phyloP scores from a whole-genome alignment of 78 protist species.

The Emiliania huxleyi region DNA sequence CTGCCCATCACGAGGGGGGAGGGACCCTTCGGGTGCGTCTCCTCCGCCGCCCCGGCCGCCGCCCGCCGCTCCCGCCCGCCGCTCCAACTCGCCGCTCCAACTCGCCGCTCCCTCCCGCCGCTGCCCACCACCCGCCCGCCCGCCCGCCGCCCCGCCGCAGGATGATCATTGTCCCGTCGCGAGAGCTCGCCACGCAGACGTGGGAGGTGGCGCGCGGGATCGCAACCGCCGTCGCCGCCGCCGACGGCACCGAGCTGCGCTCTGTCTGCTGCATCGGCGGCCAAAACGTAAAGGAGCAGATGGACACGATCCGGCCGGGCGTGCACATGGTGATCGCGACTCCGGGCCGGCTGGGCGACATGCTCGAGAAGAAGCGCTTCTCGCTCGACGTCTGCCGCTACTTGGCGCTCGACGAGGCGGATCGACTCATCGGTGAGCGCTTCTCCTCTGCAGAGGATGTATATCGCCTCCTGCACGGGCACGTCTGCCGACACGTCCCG shows the following conservation, averaged over 20 bases:
- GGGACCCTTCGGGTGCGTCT: constrained; percentile 96
- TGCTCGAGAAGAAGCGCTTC: constrained; percentile 72
- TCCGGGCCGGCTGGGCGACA: constrained; percentile 90
- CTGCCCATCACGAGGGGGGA: constrained; percentile 65
- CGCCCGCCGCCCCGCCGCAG: too few species aligned
- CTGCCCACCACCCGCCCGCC: too few species aligned
- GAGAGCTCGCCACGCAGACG: constrained; percentile 94
- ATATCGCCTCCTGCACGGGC: too few species aligned
- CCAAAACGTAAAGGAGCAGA: constrained; percentile 39
- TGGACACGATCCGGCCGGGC: constrained; percentile 36
- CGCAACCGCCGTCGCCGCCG: not conserved
- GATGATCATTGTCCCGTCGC: constrained; percentile 84
- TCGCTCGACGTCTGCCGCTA: constrained; percentile 69
- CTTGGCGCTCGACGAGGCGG: constrained; percentile 93
- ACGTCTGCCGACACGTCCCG: too few species aligned
- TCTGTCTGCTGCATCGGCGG: constrained; percentile 60
- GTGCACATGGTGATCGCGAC: constrained; percentile 89
- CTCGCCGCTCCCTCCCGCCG: too few species aligned
- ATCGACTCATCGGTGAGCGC: constrained; percentile 86
- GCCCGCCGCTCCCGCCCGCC: too few species aligned
- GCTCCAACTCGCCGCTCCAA: too few species aligned
- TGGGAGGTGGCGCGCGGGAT: constrained; percentile 53
- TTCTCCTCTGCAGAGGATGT: too few species aligned
- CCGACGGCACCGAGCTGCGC: constrained; percentile 37
- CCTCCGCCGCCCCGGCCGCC: too few species aligned